These are phyloP conservation scores for Populus tremula DNA, from an alignment of 345 rosid species.

Conservation along the genomic window DNA sequence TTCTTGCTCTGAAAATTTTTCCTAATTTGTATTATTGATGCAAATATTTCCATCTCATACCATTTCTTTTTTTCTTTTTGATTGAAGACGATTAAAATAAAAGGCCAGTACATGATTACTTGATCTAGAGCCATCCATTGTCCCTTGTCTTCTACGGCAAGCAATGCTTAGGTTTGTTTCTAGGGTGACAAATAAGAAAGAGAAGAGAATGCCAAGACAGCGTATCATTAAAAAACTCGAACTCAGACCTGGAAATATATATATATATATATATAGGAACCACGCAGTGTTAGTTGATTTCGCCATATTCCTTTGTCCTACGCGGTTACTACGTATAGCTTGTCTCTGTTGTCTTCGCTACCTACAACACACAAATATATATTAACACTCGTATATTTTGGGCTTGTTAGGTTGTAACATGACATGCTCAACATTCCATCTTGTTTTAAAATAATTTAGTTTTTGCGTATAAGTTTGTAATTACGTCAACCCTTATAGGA, in stretches of 20 bases:
- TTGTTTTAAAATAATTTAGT: background rate
- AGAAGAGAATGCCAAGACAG: background rate
- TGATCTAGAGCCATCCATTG: background rate
- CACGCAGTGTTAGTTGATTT: background rate
- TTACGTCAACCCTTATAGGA: constrained; percentile 42
- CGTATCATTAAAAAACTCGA: constrained; percentile 1
- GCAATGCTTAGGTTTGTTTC: constrained; percentile 3
- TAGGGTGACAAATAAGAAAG: constrained; percentile 1
- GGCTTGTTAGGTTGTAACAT: background rate
- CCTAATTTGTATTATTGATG: background rate
- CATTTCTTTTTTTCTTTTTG: background rate
- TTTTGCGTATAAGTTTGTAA: background rate
- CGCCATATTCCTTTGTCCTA: background rate
- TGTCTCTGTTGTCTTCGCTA: constrained; percentile 12
- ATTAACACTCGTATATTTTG: constrained; percentile 11
- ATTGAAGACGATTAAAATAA: background rate
- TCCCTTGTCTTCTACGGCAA: constrained; percentile 1
- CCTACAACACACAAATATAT: constrained; percentile 14
- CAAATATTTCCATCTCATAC: background rate
- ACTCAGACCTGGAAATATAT: background rate
- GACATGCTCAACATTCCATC: constrained; percentile 11
- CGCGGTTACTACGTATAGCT: background rate
- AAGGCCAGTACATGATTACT: background rate
- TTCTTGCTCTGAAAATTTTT: background rate
- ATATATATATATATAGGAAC: background rate